phyloP scores from a whole-genome alignment of 345 rosid species.

The Eutrema yunnanense region DNA sequence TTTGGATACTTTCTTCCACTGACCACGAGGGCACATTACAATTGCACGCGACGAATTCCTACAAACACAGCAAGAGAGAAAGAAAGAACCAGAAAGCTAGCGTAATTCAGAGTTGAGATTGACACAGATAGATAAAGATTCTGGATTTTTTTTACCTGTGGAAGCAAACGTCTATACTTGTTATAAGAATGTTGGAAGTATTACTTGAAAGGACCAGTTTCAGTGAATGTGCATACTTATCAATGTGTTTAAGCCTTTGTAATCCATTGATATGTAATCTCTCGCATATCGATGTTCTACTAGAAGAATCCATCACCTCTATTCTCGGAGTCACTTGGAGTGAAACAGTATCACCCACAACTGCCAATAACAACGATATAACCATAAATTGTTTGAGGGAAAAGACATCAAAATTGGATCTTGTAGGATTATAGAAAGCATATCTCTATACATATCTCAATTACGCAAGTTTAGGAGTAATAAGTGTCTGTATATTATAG shows the following conservation, averaged over 20 bases:
- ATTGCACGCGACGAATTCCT: slow-evolving; percentile 61
- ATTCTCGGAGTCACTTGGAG: slow-evolving; percentile 42
- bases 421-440: too few relatives aligned
- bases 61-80: background rate
- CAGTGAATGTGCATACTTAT: slow-evolving; percentile 51
- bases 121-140: background rate
- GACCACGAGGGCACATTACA: slow-evolving; percentile 63
- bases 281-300: slow-evolving; percentile 43
- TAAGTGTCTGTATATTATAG: too few relatives aligned
- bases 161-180: slow-evolving; percentile 62
- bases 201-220: slow-evolving; percentile 46
- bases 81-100: background rate
- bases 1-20: slow-evolving; percentile 67
- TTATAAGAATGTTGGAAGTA: slow-evolving; percentile 28
- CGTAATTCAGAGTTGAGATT: background rate
- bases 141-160: slow-evolving; percentile 41
- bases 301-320: slow-evolving; percentile 52
- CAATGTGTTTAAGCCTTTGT: slow-evolving; percentile 45
- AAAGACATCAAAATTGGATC: background rate
- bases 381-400: background rate
- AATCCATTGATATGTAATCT: slow-evolving; percentile 59
- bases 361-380: slow-evolving; percentile 25
- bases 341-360: slow-evolving; percentile 37
- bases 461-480: too few relatives aligned
- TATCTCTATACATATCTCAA: too few relatives aligned